These are phyloP conservation scores for Phytophthora pistaciae DNA, from an alignment of 352 stramenopile species.

Conservation along the genomic window DNA sequence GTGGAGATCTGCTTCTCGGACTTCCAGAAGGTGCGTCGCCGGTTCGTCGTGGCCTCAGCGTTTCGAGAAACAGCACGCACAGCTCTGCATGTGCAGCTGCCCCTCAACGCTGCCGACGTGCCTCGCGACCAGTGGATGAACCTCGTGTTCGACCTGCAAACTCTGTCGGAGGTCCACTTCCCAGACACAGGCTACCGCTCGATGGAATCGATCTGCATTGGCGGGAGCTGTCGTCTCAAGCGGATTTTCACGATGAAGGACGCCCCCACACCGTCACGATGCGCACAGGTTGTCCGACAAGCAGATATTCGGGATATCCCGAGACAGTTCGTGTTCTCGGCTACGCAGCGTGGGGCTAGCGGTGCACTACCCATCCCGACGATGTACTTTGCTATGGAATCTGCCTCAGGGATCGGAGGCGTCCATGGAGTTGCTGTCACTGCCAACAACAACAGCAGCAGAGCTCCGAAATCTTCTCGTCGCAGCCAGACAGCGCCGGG, in stretches of 20 bases:
- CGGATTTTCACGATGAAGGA: slow-evolving; percentile 91
- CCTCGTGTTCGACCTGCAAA: slow-evolving; percentile 78
- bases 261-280: slow-evolving; percentile 43
- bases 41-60: slow-evolving; percentile 80
- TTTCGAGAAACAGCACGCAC: slow-evolving; percentile 76
- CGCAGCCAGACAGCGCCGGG: slow-evolving; percentile 26
- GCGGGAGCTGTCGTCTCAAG: slow-evolving; percentile 78
- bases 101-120: slow-evolving; percentile 46
- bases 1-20: slow-evolving; percentile 86
- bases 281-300: slow-evolving; percentile 21
- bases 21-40: slow-evolving; percentile 73
- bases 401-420: neutral
- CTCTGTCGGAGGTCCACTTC: slow-evolving; percentile 70
- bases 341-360: slow-evolving; percentile 23
- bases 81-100: slow-evolving; percentile 76
- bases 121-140: slow-evolving; percentile 83
- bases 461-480: slow-evolving; percentile 3
- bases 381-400: slow-evolving; percentile 56
- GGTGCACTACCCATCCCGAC: slow-evolving; percentile 46
- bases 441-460: neutral
- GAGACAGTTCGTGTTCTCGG: slow-evolving; percentile 70
- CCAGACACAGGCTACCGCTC: slow-evolving; percentile 62
- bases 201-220: slow-evolving; percentile 82
- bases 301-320: slow-evolving; percentile 64
- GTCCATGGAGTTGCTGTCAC: slow-evolving; percentile 14